Evolutionary conservation across 352 stramenopile genomes (phyloP), one percentile per base, ranked within the genome.

Genomic region (Phytophthora megakarya): DNA sequence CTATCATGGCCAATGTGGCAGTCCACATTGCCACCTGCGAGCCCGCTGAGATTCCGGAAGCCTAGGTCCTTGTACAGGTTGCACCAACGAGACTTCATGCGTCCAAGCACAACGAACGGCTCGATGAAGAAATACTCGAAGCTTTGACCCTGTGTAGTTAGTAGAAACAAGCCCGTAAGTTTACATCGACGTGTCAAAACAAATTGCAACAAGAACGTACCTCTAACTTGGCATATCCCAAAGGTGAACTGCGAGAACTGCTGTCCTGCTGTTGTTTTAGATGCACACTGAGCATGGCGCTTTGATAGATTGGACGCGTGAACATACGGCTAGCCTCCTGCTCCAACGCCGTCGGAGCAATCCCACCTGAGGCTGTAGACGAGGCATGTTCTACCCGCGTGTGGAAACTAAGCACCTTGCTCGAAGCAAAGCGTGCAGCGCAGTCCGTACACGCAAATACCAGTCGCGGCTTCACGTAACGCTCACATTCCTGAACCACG

Each of bases 81-180:
- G 35, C 57, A 61, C 85, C 85, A 96, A 9, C 39, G 33, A 19
- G 67, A 47, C 18, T 64, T 56, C 59, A 96, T 70, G 15, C 87
- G 80, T 18, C 87, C 87, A 23, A 96, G 74, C 9, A 91, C 70
- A 12, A 86, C 65, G 22, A 77, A 80, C 2, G 85, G 70, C 35
- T 91, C 67, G 26, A 93, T 73, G 40, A 95, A 74, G 52, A 84
- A 93, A 44, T 82, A 93, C 55, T 84, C 69, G 32, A 92, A 90
- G 15, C 74, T 63, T 22, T 39, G 46, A 26, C 83, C 82, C 76
- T 91, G 66, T 11, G 6, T 5, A 46, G 33, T 15, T 3, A n/a
- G 53, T 1, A 59, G n/a, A 43, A 67, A 38, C 7, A 49, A 35
- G 30, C 13, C n/a, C 43, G 46, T 63, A 16, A 75, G 44, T 45